Conservation (phyloP, 768 basidiomycete species). For the Tricholoma furcatifolium region DNA sequence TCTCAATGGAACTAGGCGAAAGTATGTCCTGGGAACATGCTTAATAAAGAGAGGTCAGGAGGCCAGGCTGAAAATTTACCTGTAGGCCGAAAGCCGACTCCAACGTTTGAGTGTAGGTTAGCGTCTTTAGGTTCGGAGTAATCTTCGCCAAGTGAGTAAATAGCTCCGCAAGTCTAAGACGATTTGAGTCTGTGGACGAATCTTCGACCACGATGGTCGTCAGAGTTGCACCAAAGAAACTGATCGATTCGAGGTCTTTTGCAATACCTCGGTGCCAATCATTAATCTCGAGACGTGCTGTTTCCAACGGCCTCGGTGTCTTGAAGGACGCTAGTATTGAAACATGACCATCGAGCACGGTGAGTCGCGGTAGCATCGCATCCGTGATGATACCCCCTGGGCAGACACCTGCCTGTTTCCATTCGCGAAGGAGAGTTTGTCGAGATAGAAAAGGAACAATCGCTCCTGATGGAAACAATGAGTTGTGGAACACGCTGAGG, state of each 20-base stretch:
- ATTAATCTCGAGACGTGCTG: conserved; percentile 11
- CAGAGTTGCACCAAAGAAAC: conserved; percentile 12
- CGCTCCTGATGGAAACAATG: conserved; percentile 16
- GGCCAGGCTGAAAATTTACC: background rate
- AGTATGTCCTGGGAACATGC: conserved; percentile 2
- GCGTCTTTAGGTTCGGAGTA: background rate
- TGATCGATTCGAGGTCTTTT: conserved; percentile 6
- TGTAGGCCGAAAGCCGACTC: background rate
- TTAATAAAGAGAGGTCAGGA: background rate
- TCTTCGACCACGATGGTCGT: conserved; percentile 12
- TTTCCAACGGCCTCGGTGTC: conserved; percentile 9
- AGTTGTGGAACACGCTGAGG: conserved; percentile 17
- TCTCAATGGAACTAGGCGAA: conserved; percentile 1
- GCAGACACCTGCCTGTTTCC: conserved; percentile 15
- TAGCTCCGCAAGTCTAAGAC: conserved; percentile 1
- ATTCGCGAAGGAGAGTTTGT: conserved; percentile 13
- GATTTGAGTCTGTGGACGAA: background rate
- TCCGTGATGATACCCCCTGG: conserved; percentile 7
- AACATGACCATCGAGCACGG: conserved; percentile 14
- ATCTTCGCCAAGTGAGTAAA: conserved; percentile 4
- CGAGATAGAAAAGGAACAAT: conserved; percentile 16
- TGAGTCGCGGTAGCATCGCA: conserved; percentile 12
- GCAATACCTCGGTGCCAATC: background rate
- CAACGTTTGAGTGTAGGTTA: conserved; percentile 3
- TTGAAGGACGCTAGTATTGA: conserved; percentile 12